phyloP scores from a whole-genome alignment of 306 rosid species.

The Vigna radiata region DNA sequence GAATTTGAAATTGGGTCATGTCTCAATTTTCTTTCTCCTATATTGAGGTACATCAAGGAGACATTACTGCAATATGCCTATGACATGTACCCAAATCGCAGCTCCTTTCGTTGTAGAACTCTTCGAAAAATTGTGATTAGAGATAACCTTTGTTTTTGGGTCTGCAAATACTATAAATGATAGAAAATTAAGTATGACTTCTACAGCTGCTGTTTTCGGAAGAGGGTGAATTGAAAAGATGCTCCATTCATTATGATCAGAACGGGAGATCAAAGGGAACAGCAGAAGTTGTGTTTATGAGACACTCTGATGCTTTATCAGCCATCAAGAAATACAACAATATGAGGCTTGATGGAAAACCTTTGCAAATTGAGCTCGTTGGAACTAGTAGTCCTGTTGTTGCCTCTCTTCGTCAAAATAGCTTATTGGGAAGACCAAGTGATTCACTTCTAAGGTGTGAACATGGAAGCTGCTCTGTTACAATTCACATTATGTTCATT shows the following conservation, averaged over 20 bases:
- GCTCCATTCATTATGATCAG: conserved; percentile 62
- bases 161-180: conserved; percentile 21
- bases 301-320: conserved; percentile 58
- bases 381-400: conserved; percentile 47
- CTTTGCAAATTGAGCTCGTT: conserved; percentile 66
- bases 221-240: conserved; percentile 60
- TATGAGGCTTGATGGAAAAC: conserved; percentile 65
- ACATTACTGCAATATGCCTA: neutral
- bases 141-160: neutral
- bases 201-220: conserved; percentile 67
- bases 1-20: neutral
- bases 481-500: conserved; percentile 19
- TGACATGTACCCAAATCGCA: neutral
- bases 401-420: conserved; percentile 24
- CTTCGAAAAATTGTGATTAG: neutral
- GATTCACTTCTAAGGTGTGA: conserved; percentile 47
- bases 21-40: neutral
- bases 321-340: conserved; percentile 67
- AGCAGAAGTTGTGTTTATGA: conserved; percentile 63
- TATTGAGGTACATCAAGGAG: neutral
- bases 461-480: neutral
- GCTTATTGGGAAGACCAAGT: conserved; percentile 48
- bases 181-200: conserved; percentile 13
- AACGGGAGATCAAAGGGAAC: conserved; percentile 82
- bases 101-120: neutral